These are phyloP conservation scores for Aureobasidium sp. DNA, from an alignment of 2,329 filamentous ascomycete species.

Conservation along the genomic window DNA sequence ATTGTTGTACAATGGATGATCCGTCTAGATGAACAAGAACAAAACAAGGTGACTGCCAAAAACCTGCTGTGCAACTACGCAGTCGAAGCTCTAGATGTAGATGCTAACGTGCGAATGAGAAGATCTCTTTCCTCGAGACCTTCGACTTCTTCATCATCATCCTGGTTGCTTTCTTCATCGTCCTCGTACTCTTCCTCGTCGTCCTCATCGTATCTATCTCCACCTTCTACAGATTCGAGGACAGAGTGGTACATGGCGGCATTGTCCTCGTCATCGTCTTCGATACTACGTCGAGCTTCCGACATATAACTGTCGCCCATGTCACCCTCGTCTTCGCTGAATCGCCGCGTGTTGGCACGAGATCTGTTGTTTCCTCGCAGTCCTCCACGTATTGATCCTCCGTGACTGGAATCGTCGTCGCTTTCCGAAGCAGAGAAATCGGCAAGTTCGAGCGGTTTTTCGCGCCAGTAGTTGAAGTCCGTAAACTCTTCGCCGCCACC, in stretches of 20 bases:
- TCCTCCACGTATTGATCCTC: conserved; percentile 8
- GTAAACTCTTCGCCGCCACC: conserved; percentile 91
- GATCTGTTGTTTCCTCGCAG: background rate
- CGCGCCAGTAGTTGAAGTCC: conserved; percentile 95
- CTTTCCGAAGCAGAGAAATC: conserved; percentile 82
- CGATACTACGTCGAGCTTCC: conserved; percentile 23
- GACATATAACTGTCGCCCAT: conserved; percentile 20
- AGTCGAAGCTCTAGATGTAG: background rate
- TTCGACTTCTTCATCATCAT: conserved; percentile 11
- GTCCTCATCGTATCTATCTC: conserved; percentile 23
- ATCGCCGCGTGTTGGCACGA: conserved; percentile 4
- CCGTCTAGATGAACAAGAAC: background rate
- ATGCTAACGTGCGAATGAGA: background rate
- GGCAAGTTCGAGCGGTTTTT: conserved; percentile 71
- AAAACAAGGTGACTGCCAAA: background rate
- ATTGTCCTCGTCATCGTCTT: conserved; percentile 38
- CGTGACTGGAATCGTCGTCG: conserved; percentile 35
- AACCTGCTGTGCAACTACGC: background rate
- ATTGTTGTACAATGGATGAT: background rate
- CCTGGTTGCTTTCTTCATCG: conserved; percentile 15
- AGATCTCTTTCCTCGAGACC: background rate
- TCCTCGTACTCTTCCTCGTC: conserved; percentile 17
- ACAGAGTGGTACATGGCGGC: conserved; percentile 37
- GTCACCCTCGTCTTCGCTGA: conserved; percentile 16
- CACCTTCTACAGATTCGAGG: conserved; percentile 41